Evolutionary conservation across 345 rosid genomes (phyloP).

Genomic region (Hirschfeldia incana): DNA sequence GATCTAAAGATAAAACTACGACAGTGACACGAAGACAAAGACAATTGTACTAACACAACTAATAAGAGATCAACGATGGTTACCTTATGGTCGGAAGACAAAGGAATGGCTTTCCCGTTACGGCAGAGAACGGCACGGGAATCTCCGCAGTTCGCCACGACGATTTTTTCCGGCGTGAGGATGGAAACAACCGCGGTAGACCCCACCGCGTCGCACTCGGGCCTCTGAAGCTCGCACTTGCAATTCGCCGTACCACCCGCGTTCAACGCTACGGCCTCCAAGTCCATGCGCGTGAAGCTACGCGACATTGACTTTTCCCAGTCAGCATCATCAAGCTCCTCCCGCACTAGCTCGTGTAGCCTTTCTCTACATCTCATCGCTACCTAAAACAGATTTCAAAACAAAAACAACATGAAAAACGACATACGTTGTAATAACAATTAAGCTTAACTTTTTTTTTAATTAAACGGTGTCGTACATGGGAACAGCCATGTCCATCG

Average conservation of each 20-base stretch:
- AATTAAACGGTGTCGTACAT: conserved; percentile 42
- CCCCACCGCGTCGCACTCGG: conserved; percentile 78
- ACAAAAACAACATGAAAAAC: neutral
- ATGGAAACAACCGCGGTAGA: conserved; percentile 85
- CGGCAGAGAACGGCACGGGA: conserved; percentile 88
- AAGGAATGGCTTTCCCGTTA: conserved; percentile 61
- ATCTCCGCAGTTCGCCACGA: conserved; percentile 93
- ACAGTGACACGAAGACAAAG: neutral
- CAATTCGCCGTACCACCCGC: conserved; percentile 40
- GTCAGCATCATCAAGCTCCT: conserved; percentile 46
- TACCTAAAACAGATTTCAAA: conserved; percentile 39
- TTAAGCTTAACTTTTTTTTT: neutral
- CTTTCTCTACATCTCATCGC: conserved; percentile 65
- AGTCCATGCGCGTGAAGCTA: conserved; percentile 72
- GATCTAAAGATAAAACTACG: conserved; percentile 20
- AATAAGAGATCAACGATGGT: neutral
- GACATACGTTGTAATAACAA: neutral
- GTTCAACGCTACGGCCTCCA: conserved; percentile 45
- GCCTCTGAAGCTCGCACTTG: conserved; percentile 68
- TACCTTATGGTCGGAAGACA: conserved; percentile 91
- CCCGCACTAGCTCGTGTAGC: conserved; percentile 64
- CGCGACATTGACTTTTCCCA: conserved; percentile 61
- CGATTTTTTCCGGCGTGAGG: conserved; percentile 62
- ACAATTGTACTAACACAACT: neutral
- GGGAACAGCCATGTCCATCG: conserved; percentile 84